Percentiles rank a stretch among this genome's conserved stretches.
phyloP scores from a whole-genome alignment of 2,329 filamentous ascomycete species.

The Alternaria sp. region DNA sequence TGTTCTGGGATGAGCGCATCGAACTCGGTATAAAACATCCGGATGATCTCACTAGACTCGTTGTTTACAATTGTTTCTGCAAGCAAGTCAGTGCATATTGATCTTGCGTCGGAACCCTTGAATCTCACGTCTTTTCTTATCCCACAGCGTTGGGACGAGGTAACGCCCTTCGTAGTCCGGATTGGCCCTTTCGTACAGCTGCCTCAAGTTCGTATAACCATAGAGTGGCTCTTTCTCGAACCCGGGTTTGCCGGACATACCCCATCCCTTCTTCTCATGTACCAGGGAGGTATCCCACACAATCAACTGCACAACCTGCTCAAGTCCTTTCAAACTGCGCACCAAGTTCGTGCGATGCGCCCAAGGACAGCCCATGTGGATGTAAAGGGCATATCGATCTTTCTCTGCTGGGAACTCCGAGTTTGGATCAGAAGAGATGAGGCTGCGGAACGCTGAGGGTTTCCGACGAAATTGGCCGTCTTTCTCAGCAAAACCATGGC shows the following conservation, averaged over 20 bases:
- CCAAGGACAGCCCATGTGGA: conserved; percentile 70
- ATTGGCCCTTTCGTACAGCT: conserved; percentile 76
- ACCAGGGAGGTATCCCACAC: conserved; percentile 48
- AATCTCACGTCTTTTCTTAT: conserved; percentile 61
- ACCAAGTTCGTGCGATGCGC: conserved; percentile 62
- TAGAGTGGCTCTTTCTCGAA: conserved; percentile 13
- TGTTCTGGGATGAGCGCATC: conserved; percentile 45
- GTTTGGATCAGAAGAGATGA: conserved; percentile 59
- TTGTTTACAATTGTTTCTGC: conserved; percentile 43
- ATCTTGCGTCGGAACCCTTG: rapidly evolving
- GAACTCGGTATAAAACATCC: conserved; percentile 44
- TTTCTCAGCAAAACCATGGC: conserved; percentile 43
- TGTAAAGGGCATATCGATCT: conserved; percentile 69
- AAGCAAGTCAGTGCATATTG: conserved; percentile 7
- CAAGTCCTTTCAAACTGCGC: conserved; percentile 60
- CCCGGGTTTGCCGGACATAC: conserved; percentile 26
- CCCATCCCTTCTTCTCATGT: conserved; percentile 39
- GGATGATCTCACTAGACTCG: conserved; percentile 46
- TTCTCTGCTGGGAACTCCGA: conserved; percentile 66
- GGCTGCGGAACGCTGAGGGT: conserved; percentile 64
- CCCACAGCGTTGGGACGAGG: conserved; percentile 80
- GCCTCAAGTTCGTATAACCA: conserved; percentile 52
- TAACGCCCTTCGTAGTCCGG: conserved; percentile 63
- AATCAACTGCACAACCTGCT: conserved; percentile 59
- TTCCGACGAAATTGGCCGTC: conserved; percentile 66